Evolutionary conservation across 2,329 filamentous ascomycete species (phyloP).

Genomic region (Calonectria naviculata): DNA sequence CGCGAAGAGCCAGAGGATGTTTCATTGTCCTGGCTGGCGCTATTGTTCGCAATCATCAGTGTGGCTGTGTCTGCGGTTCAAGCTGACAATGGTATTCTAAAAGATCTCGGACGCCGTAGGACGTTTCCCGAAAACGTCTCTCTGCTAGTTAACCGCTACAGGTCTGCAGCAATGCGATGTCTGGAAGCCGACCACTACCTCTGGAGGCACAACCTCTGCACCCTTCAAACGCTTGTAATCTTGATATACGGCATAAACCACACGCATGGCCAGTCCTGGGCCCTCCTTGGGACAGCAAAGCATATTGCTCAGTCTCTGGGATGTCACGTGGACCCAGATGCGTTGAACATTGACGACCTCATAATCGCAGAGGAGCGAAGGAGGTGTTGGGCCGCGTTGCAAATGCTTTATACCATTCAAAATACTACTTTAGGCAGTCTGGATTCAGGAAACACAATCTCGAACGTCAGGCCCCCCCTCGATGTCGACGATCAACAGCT

Average conservation of each 20-base stretch:
- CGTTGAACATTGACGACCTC: constrained; percentile 22
- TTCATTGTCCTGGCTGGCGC: background rate
- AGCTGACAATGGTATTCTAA: background rate
- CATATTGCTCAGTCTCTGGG: constrained; percentile 26
- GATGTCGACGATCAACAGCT: constrained; percentile 13
- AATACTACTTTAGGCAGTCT: constrained; percentile 26
- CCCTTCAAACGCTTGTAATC: constrained; percentile 18
- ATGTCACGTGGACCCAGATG: constrained; percentile 20
- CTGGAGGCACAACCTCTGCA: constrained; percentile 25
- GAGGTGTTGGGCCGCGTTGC: constrained; percentile 27
- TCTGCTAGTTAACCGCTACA: constrained; percentile 11
- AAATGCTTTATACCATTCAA: constrained; percentile 30
- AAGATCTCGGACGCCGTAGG: background rate
- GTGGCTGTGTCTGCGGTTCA: background rate
- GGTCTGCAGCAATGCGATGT: constrained; percentile 25
- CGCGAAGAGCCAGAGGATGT: background rate
- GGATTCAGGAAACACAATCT: constrained; percentile 1
- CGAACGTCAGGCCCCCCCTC: constrained; percentile 7
- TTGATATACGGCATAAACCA: constrained; percentile 30
- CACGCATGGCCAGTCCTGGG: constrained; percentile 30
- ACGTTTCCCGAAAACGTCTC: constrained; percentile 15
- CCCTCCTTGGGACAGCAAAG: constrained; percentile 18
- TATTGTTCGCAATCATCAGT: constrained; percentile 5
- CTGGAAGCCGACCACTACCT: constrained; percentile 27
- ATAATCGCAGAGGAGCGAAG: constrained; percentile 21